phyloP scores from a whole-genome alignment of 2,329 filamentous ascomycete species.

The Colletotrichum sp. region DNA sequence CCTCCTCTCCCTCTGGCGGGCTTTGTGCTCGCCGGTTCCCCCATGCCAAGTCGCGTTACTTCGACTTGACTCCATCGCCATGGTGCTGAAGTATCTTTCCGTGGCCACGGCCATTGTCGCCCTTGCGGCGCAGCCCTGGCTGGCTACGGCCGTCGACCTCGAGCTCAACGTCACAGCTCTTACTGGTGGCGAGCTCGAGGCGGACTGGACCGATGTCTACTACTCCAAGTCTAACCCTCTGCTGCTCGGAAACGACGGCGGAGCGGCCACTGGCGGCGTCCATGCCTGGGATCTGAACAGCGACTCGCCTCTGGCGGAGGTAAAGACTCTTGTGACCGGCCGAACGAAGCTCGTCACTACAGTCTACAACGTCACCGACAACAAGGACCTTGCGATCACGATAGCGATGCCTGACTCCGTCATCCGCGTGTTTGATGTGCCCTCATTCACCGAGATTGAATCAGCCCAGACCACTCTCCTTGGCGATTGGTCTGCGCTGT shows the following conservation, averaged over 20 bases:
- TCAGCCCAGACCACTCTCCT: slow-evolving; percentile 37
- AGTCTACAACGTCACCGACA: slow-evolving; percentile 37
- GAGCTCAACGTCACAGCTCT: slow-evolving; percentile 35
- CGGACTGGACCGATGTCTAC: slow-evolving; percentile 45
- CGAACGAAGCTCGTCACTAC: slow-evolving; percentile 50
- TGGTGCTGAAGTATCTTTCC: slow-evolving; percentile 13
- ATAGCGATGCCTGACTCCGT: slow-evolving; percentile 48
- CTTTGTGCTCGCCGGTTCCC: neutral
- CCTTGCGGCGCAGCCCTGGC: slow-evolving; percentile 6
- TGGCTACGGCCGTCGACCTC: neutral
- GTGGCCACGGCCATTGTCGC: slow-evolving; percentile 5
- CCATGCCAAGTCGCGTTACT: slow-evolving; percentile 3
- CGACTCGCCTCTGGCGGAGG: slow-evolving; percentile 33
- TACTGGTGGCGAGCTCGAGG: slow-evolving; percentile 39
- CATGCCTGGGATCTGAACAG: slow-evolving; percentile 39
- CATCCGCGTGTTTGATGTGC: slow-evolving; percentile 42
- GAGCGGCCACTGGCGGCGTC: slow-evolving; percentile 46
- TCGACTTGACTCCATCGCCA: neutral
- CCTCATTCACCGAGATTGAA: slow-evolving; percentile 33
- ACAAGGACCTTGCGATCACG: slow-evolving; percentile 42
- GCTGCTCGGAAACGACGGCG: slow-evolving; percentile 52
- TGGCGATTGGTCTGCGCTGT: slow-evolving; percentile 54
- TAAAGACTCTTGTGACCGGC: slow-evolving; percentile 38
- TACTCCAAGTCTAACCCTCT: slow-evolving; percentile 39
- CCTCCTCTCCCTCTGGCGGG: neutral